These are phyloP conservation scores for Talaromyces sp. DNA, from an alignment of 2,329 filamentous ascomycete genomes.

Conservation along the genomic window DNA sequence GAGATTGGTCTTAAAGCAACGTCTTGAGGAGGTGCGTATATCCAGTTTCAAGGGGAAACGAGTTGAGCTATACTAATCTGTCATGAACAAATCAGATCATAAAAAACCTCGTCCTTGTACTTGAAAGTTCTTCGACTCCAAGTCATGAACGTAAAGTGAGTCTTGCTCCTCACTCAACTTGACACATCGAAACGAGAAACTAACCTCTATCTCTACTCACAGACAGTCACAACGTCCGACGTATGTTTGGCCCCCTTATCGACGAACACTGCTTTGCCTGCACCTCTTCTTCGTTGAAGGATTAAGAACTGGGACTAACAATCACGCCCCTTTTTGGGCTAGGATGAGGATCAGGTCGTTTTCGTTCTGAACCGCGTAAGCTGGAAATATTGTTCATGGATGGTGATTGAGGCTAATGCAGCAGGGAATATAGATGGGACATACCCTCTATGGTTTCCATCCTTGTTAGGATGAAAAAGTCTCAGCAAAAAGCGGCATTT, in stretches of 20 bases:
- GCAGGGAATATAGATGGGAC: slow-evolving; percentile 8
- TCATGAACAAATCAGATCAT: slow-evolving; percentile 24
- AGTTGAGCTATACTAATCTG: neutral
- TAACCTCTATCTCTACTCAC: neutral
- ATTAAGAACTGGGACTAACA: neutral
- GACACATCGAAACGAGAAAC: neutral
- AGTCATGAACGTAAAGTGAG: slow-evolving; percentile 19
- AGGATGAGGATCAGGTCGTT: slow-evolving; percentile 12
- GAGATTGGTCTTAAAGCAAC: slow-evolving; percentile 22
- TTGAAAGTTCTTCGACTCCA: slow-evolving; percentile 21
- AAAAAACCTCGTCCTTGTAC: slow-evolving; percentile 21
- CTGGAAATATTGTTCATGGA: neutral
- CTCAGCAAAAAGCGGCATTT: neutral
- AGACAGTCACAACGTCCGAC: slow-evolving; percentile 22
- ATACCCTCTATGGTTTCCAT: slow-evolving; percentile 2
- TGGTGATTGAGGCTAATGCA: neutral
- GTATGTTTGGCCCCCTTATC: slow-evolving; percentile 15
- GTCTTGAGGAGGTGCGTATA: slow-evolving; percentile 21
- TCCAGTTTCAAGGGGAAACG: neutral
- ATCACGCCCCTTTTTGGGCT: neutral
- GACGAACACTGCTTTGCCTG: neutral
- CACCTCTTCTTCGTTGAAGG: neutral
- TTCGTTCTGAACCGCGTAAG: slow-evolving; percentile 15
- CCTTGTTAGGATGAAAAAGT: neutral
- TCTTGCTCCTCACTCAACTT: neutral